Evolutionary conservation across 768 basidiomycete genomes (phyloP), one percentile per base, ranked within the genome.

Genomic region (Xanthoconium stramineum): DNA sequence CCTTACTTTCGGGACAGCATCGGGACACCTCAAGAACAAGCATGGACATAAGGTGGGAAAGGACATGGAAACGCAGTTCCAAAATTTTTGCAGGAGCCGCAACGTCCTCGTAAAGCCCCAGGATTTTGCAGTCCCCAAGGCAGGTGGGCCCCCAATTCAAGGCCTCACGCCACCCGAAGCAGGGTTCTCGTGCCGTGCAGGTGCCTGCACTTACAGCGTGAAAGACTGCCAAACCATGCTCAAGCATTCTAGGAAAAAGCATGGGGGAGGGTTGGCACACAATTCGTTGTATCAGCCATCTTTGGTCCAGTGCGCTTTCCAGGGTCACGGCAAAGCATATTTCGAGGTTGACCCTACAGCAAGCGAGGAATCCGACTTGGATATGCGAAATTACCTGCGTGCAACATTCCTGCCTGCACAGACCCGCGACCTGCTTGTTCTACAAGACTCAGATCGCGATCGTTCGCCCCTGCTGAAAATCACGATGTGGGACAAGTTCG

Each of bases 321-420:
- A 45, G 17, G 36, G 52, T 4, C 24, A 5, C 6, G 43, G 52
- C 17, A 36, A 37, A n/a, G 43, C 29, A 7, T 52, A 52, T 14
- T 56, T 56, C 17, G 55, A 56, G 38, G 55, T 56, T 8, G 45
- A 56, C 32, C 32, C 50, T 29, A 10, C 19, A 6, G 30, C 6
- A 17, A 50, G 19, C 5, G 38, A 39, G 3, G 38, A 32, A 30
- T 40, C 37, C 2, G 13, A 56, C 15, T 1, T 42, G 12, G 45
- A 47, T 24, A 7, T 36, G 6, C 50, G 38, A 6, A 12, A 19
- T 8, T 52, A 56, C 37, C 45, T 56, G 3, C 55, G 15, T 8
- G 3, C 2, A 6, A 29, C 47, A 2, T 55, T 55, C 29, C 33
- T 50, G 20, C 54, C 54, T 9, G 17, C 28, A 8, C 49, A 30